Conservation (phyloP, 208 protist species). For the Wallacemonas sp. region DNA sequence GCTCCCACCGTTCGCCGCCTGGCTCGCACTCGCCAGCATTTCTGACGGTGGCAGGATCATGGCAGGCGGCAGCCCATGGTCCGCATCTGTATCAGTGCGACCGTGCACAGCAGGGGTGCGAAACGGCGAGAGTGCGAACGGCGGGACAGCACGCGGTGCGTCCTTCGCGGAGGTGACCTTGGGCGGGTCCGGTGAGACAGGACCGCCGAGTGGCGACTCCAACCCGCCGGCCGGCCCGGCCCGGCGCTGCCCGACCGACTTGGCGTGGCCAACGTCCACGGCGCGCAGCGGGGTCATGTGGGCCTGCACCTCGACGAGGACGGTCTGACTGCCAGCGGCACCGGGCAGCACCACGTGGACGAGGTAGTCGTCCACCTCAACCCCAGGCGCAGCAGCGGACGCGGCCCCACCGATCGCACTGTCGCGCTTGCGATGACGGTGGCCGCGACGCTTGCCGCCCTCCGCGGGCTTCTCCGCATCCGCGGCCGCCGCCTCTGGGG, state of each 20-base stretch:
- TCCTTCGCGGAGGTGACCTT: neutral
- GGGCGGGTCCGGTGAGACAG: too few relatives aligned
- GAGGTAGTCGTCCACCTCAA: conserved; percentile 72
- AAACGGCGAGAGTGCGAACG: conserved; percentile 25
- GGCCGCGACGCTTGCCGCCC: neutral
- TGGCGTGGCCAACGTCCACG: conserved; percentile 54
- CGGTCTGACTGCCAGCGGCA: conserved; percentile 33
- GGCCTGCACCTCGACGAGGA: conserved; percentile 54
- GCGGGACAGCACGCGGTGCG: too few relatives aligned
- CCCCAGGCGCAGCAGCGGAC: conserved; percentile 13
- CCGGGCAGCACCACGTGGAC: conserved; percentile 53
- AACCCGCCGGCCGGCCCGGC: neutral
- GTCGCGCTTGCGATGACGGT: conserved; percentile 11
- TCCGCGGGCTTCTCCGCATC: neutral
- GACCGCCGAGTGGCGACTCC: too few relatives aligned
- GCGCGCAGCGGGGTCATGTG: conserved; percentile 47
- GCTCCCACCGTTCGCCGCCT: neutral
- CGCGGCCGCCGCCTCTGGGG: neutral
- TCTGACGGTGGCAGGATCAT: conserved; percentile 51
- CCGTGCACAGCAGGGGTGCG: conserved; percentile 27
- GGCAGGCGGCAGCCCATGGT: conserved; percentile 35
- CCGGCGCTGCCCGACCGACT: conserved; percentile 35
- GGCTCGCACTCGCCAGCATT: conserved; percentile 16
- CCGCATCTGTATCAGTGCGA: conserved; percentile 21
- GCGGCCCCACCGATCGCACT: conserved; percentile 3